Evolutionary conservation across 2,329 filamentous ascomycete species (phyloP).

Genomic region (Metarhizium anisopliae): DNA sequence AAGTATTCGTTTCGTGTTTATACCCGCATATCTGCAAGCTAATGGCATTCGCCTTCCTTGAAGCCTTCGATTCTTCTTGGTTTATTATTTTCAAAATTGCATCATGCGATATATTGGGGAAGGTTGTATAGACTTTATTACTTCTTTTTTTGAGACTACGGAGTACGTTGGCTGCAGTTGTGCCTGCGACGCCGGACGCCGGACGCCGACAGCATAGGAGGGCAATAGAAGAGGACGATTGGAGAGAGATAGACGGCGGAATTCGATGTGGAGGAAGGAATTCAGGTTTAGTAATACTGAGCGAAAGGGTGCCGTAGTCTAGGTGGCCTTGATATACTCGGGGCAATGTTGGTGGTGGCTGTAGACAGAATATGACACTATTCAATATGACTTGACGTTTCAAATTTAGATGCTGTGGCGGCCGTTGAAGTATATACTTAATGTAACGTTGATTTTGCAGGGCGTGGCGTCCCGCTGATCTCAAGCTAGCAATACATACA

Average conservation of each 20-base stretch:
- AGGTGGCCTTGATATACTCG: background rate
- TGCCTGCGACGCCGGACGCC: constrained; percentile 4
- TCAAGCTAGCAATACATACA: no score
- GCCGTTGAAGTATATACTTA: no score
- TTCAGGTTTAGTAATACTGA: background rate
- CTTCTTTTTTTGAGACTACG: no score
- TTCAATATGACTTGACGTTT: no score
- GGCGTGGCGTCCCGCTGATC: no score
- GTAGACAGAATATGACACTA: no score
- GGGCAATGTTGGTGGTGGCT: no score
- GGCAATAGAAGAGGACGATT: background rate
- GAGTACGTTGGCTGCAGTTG: background rate
- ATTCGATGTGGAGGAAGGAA: background rate
- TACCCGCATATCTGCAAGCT: constrained; percentile 1
- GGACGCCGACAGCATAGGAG: background rate
- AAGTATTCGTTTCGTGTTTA: background rate
- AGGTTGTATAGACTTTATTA: background rate
- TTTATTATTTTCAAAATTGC: background rate
- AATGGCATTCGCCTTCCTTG: background rate
- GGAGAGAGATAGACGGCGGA: background rate
- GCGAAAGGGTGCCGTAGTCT: background rate
- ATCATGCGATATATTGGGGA: background rate
- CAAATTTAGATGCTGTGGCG: no score
- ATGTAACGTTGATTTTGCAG: no score
- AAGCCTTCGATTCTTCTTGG: background rate